Base-by-base conservation (phyloP, 2,329 filamentous ascomycete genomes). In the Diplodia sapinea region DNA sequence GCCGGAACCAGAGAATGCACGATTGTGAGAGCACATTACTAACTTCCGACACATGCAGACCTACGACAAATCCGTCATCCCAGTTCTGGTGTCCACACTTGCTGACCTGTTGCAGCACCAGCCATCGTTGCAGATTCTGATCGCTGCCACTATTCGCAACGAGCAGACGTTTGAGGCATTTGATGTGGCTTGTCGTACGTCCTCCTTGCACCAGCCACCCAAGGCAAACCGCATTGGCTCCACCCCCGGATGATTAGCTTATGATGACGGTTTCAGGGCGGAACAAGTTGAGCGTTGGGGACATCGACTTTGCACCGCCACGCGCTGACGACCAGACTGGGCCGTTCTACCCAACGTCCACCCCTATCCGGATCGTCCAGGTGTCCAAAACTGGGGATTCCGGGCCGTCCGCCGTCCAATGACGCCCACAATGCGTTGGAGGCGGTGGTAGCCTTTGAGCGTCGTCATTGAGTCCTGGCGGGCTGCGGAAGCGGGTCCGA, bases 111-210 rank as follows among this genome's bases (percentile, higher is more conserved):
- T 91, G 59, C 80, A 81, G 1, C 74, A 88, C 65, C 86, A 87
- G 70, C 84, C 87, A 2, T 73, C 74, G 0, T 80, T 88, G 15
- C 80, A 85, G 55, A 85, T 91, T 43, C 79, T 93, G 55, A 88
- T 94, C 68, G 85, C 90, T 4, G 89, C 89, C 20, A 89, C 91
- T 0, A 85, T 93, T 70, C 84, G 92, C 69, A 93, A 93, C 72
- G 81, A 84, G 68, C 82, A 86, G 68, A 94, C 91, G 0, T 91
- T 91, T 73, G 82, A 86, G 69, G 81, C 81, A 6, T 93, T 94
- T 75, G 73, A 87, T 69, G 79, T 83, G 29, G 84, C 82, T 61
- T 91, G 90, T 76, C 78, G 82, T 79, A 78, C 78, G 75, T 82
- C 74, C 69, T 52, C 65, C 52, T 38, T 52, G 57, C 68, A 67